Evolutionary conservation across 768 basidiomycete genomes (phyloP).

Genomic region (Serendipita sp.): DNA sequence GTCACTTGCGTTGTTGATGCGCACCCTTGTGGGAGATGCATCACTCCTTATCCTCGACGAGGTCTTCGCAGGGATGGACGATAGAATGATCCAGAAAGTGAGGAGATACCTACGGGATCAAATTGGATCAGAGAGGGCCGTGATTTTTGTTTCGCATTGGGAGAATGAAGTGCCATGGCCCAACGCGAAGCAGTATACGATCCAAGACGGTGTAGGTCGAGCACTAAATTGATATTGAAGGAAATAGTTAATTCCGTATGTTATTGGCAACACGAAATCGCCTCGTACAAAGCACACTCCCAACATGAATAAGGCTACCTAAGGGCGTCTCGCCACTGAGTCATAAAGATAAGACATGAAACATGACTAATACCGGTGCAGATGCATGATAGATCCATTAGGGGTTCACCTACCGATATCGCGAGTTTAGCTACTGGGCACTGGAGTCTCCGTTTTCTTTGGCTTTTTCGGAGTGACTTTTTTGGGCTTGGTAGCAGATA

Average conservation of each 20-base stretch:
- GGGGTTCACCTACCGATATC: too few relatives aligned
- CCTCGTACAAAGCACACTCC: neutral
- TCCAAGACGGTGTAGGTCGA: neutral
- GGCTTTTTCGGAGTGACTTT: neutral
- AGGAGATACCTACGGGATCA: conserved; percentile 41
- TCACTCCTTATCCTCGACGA: conserved; percentile 77
- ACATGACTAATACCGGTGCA: too few relatives aligned
- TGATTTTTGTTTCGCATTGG: conserved; percentile 81
- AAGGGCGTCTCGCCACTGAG: too few relatives aligned
- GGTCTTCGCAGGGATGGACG: conserved; percentile 86
- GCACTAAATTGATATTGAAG: neutral
- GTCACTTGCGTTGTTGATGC: conserved; percentile 64
- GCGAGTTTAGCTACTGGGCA: neutral
- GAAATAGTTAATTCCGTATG: neutral
- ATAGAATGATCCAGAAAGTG: conserved; percentile 50
- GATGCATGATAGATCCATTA: too few relatives aligned
- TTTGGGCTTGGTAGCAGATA: neutral
- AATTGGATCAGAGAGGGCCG: conserved; percentile 39
- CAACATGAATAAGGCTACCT: neutral
- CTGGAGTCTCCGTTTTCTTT: neutral
- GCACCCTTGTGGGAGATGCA: conserved; percentile 63
- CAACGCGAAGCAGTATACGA: neutral
- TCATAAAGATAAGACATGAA: too few relatives aligned
- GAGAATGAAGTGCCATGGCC: conserved; percentile 81
- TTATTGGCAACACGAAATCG: neutral